Evolutionary conservation across 495 filamentous ascomycete genomes (phyloP).

Genomic region (Annulohypoxylon maeteangense): DNA sequence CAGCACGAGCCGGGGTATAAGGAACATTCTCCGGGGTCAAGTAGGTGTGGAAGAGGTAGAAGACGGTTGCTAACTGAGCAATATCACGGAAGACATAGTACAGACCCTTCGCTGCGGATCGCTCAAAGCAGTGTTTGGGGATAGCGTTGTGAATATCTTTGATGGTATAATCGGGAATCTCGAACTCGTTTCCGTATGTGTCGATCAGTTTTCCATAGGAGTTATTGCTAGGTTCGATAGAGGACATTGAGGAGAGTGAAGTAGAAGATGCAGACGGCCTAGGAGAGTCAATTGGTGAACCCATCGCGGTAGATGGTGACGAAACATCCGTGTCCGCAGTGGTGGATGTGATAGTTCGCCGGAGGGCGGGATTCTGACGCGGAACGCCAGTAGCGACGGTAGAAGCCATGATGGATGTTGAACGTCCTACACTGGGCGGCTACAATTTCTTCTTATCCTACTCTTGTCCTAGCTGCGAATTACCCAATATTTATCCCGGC

Average conservation of each 20-base stretch:
- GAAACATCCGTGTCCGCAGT: conserved; percentile 59
- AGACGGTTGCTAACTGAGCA: conserved; percentile 67
- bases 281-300: conserved; percentile 76
- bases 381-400: conserved; percentile 50
- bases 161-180: conserved; percentile 80
- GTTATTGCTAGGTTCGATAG: conserved; percentile 53
- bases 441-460: not conserved
- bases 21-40: conserved; percentile 68
- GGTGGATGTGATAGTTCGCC: conserved; percentile 51
- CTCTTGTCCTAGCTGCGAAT: not conserved
- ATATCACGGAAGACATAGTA: conserved; percentile 78
- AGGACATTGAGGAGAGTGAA: conserved; percentile 89
- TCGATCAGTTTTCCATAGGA: conserved; percentile 70
- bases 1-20: conserved; percentile 64
- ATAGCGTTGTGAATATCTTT: conserved; percentile 85
- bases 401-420: conserved; percentile 52
- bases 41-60: conserved; percentile 73
- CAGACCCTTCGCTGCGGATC: conserved; percentile 70
- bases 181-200: conserved; percentile 78
- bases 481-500: not conserved
- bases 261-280: conserved; percentile 84
- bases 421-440: not conserved
- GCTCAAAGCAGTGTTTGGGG: conserved; percentile 82
- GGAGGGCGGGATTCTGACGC: conserved; percentile 53
- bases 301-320: conserved; percentile 68